Conservation (phyloP, 768 basidiomycete genomes). For the Lactarius trivialis region DNA sequence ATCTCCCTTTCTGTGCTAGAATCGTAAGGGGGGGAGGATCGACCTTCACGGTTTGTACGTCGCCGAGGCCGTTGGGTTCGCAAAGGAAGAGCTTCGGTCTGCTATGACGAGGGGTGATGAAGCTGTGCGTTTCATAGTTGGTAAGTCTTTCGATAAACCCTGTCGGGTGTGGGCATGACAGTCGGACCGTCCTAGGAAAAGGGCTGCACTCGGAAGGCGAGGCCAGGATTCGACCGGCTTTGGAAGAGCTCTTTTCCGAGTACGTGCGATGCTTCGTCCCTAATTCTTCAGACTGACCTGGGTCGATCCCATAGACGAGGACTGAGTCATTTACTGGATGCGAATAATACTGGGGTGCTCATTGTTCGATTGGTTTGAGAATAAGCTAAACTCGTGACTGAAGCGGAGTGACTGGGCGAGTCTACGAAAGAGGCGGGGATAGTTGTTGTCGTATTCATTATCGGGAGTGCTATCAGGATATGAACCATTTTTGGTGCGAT, state of each 20-base stretch:
- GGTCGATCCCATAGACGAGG: background rate
- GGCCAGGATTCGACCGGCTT: slow-evolving; percentile 9
- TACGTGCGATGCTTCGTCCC: background rate
- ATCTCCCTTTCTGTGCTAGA: background rate
- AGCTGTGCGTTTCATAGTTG: slow-evolving; percentile 5
- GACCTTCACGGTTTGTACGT: slow-evolving; percentile 12
- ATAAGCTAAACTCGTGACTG: too few relatives aligned
- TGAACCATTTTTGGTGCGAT: background rate
- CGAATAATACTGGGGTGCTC: slow-evolving; percentile 2
- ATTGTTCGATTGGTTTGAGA: background rate
- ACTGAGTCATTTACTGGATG: background rate
- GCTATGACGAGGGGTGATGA: background rate
- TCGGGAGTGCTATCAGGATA: slow-evolving; percentile 21
- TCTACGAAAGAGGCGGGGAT: slow-evolving; percentile 72
- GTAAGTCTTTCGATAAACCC: background rate
- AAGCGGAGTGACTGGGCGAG: slow-evolving; percentile 61
- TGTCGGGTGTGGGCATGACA: background rate
- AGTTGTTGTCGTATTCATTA: slow-evolving; percentile 52
- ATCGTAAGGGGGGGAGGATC: background rate
- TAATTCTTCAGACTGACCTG: background rate
- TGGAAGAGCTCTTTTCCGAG: slow-evolving; percentile 2
- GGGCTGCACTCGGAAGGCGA: background rate
- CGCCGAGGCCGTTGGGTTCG: slow-evolving; percentile 3
- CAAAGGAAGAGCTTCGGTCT: background rate
- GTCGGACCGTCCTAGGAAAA: background rate